Evolutionary conservation across 2,329 filamentous ascomycete species (phyloP).

Genomic region (Pseudocercospora fijiensis): DNA sequence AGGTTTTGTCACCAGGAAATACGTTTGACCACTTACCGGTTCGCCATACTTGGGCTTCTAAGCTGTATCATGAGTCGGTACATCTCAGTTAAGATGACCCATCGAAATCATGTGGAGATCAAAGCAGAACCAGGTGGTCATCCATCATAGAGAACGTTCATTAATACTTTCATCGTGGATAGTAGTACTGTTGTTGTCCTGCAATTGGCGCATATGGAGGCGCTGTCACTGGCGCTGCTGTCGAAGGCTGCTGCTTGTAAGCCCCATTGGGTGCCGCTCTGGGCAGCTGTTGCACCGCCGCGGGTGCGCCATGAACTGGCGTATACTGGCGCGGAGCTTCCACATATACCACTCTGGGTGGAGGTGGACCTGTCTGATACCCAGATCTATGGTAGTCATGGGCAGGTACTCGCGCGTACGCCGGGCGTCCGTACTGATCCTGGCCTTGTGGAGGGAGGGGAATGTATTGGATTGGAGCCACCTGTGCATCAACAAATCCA

Average conservation of each 20-base stretch:
- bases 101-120: background rate
- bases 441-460: constrained; percentile 10
- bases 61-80: background rate
- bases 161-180: constrained; percentile 22
- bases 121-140: background rate
- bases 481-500: constrained; percentile 25
- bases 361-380: constrained; percentile 1
- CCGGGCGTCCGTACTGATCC: constrained; percentile 9
- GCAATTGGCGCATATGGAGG: constrained; percentile 8
- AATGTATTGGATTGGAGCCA: constrained; percentile 28
- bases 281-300: constrained; percentile 36
- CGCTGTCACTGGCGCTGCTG: constrained; percentile 6
- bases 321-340: constrained; percentile 14
- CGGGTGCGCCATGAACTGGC: constrained; percentile 38
- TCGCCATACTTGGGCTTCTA: background rate
- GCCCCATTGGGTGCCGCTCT: constrained; percentile 7
- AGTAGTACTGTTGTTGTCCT: constrained; percentile 27
- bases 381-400: background rate
- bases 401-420: background rate
- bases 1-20: background rate
- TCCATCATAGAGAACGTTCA: background rate
- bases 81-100: background rate
- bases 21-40: background rate
- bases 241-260: background rate
- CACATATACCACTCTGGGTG: constrained; percentile 17